These are phyloP conservation scores for Vitis hybrid DNA, from an alignment of 177 flowering plant species.

Conservation along the genomic window DNA sequence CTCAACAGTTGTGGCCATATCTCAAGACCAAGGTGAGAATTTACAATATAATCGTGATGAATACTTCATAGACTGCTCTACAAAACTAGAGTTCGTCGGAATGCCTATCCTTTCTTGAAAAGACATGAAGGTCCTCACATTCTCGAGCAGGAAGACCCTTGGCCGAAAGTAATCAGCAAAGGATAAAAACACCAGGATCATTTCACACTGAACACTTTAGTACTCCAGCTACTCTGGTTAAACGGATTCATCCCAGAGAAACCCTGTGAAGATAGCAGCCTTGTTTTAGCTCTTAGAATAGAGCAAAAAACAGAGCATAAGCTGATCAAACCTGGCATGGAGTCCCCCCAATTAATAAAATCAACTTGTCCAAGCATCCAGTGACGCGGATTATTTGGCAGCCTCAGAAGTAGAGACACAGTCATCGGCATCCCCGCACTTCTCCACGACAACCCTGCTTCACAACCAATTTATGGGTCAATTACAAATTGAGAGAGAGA, in stretches of 20 bases:
- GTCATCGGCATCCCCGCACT: slow-evolving; percentile 40
- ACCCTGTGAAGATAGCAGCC: no score
- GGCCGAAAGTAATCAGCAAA: slow-evolving; percentile 94
- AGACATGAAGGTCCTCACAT: slow-evolving; percentile 88
- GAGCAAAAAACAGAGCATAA: slow-evolving; percentile 13
- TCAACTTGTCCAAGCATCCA: slow-evolving; percentile 92
- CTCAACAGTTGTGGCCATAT: no score
- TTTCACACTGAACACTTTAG: no score
- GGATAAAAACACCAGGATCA: slow-evolving; percentile 60
- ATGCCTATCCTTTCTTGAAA: slow-evolving; percentile 94
- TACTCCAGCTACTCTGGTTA: no score
- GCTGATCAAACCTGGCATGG: slow-evolving; percentile 74
- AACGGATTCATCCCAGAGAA: no score
- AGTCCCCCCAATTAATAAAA: slow-evolving; percentile 94
- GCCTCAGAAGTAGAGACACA: slow-evolving; percentile 77
- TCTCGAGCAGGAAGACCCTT: slow-evolving; percentile 84
- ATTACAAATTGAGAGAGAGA: slow-evolving; percentile 1
- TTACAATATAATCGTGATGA: no score
- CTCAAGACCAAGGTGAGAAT: no score
- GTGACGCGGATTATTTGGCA: slow-evolving; percentile 51
- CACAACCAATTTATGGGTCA: slow-evolving; percentile 5
- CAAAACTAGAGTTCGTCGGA: slow-evolving; percentile 29
- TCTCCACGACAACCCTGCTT: background rate
- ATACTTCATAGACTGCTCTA: no score
- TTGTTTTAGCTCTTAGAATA: no score